A percentile compares a stretch with the other conserved stretches of the same genome.
These are phyloP conservation scores for Penicillium antarcticum DNA, from an alignment of 495 filamentous ascomycete species.

Conservation along the genomic window DNA sequence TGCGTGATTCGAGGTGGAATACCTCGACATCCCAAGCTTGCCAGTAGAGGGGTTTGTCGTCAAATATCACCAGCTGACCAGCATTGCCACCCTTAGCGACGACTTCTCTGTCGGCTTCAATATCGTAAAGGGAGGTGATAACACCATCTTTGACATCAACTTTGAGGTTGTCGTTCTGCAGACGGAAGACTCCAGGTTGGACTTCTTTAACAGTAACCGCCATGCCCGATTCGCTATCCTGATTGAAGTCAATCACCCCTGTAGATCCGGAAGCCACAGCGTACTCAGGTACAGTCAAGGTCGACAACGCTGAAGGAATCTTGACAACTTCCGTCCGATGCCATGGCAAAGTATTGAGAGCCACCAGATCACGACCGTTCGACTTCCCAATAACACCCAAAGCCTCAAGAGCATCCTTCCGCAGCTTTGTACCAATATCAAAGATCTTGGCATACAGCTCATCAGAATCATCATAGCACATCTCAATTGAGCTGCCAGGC, in stretches of 20 bases:
- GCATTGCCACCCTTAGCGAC: constrained; percentile 77
- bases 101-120: constrained; percentile 65
- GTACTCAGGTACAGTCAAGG: constrained; percentile 39
- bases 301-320: constrained; percentile 39
- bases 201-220: constrained; percentile 62
- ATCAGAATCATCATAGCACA: constrained; percentile 94
- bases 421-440: constrained; percentile 64
- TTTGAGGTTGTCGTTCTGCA: constrained; percentile 71
- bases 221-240: constrained; percentile 23
- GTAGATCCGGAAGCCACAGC: constrained; percentile 41
- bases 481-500: constrained; percentile 92
- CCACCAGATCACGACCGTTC: constrained; percentile 37
- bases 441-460: constrained; percentile 84
- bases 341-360: constrained; percentile 85
- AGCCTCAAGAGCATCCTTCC: constrained; percentile 63
- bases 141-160: constrained; percentile 68
- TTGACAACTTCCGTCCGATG: constrained; percentile 66
- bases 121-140: constrained; percentile 81
- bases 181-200: constrained; percentile 66
- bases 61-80: constrained; percentile 91
- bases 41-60: constrained; percentile 98
- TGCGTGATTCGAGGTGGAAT: constrained; percentile 84
- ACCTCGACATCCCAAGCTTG: constrained; percentile 99
- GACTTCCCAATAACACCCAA: constrained; percentile 54
- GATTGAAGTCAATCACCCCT: constrained; percentile 42